Conservation (phyloP, 495 filamentous ascomycete species). For the Tuber brumale region DNA sequence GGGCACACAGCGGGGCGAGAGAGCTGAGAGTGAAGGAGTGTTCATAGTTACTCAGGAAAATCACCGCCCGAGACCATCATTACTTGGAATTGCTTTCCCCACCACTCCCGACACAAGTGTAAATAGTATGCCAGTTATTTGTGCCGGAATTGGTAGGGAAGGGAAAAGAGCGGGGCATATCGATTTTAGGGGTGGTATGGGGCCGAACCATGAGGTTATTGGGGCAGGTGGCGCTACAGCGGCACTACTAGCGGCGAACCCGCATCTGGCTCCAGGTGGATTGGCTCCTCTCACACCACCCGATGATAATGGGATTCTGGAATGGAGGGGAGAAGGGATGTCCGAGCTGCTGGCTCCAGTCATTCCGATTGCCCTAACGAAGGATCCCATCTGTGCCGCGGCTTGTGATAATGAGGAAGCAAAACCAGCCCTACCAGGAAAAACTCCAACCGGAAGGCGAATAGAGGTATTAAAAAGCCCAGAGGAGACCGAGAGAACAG, state of each 20-base stretch:
- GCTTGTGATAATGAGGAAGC: conserved; percentile 10
- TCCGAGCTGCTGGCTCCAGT: conserved; percentile 22
- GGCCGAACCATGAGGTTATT: conserved; percentile 21
- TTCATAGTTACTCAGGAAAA: conserved; percentile 19
- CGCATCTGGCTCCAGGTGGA: conserved; percentile 39
- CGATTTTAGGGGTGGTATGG: conserved; percentile 23
- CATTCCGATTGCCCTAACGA: conserved; percentile 21
- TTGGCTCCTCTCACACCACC: conserved; percentile 42
- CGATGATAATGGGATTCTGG: conserved; percentile 42
- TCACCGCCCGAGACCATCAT: conserved; percentile 30
- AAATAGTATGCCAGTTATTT: conserved; percentile 36
- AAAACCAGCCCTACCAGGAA: conserved; percentile 4
- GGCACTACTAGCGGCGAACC: conserved; percentile 38
- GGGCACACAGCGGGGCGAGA: conserved; percentile 15
- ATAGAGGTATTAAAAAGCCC: conserved; percentile 4
- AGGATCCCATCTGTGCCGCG: conserved; percentile 13
- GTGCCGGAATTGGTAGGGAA: conserved; percentile 32
- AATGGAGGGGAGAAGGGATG: conserved; percentile 36
- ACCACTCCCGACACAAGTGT: conserved; percentile 38
- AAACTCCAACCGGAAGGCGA: conserved; percentile 6
- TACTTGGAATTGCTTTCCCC: conserved; percentile 38
- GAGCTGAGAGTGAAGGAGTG: conserved; percentile 20
- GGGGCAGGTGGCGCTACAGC: conserved; percentile 37
- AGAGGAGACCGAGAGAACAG: not conserved
- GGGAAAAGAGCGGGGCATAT: conserved; percentile 21